Evolutionary conservation across 2,329 filamentous ascomycete genomes (phyloP).

Genomic region (Colletotrichum sublineola): DNA sequence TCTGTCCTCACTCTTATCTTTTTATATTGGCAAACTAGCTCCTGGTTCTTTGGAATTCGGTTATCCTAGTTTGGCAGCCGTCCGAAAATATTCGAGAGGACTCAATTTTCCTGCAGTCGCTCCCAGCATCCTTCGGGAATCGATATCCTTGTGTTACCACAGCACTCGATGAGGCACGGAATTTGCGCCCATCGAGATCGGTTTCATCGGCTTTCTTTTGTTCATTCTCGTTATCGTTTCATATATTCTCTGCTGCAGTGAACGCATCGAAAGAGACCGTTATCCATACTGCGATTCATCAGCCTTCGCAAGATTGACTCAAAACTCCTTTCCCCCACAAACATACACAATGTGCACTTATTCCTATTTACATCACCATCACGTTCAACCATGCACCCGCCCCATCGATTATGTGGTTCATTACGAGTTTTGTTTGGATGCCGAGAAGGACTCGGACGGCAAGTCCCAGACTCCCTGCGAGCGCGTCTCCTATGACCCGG

Average conservation of each 20-base stretch:
- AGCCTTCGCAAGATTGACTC: not conserved
- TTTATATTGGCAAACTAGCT: constrained; percentile 6
- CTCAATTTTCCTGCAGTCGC: not conserved
- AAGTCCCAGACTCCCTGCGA: constrained; percentile 44
- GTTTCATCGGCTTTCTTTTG: not conserved
- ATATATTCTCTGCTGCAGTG: not conserved
- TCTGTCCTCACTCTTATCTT: not conserved
- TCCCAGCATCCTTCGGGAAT: not conserved
- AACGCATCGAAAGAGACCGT: not conserved
- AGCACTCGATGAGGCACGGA: not conserved
- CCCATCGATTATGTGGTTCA: constrained; percentile 57
- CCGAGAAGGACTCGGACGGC: constrained; percentile 50
- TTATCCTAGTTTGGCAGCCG: constrained; percentile 16
- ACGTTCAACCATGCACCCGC: constrained; percentile 58
- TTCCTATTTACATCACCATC: constrained; percentile 66
- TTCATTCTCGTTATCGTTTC: not conserved
- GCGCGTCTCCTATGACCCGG: constrained; percentile 48
- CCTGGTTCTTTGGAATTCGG: not conserved
- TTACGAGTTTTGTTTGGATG: constrained; percentile 59
- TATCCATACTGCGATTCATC: not conserved
- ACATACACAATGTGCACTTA: constrained; percentile 60
- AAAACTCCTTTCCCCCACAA: no score
- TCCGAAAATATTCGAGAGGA: constrained; percentile 6
- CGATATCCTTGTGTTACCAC: constrained; percentile 19
- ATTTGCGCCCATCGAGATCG: not conserved